Conservation (phyloP, 495 filamentous ascomycete species). For the Halenospora varia region DNA sequence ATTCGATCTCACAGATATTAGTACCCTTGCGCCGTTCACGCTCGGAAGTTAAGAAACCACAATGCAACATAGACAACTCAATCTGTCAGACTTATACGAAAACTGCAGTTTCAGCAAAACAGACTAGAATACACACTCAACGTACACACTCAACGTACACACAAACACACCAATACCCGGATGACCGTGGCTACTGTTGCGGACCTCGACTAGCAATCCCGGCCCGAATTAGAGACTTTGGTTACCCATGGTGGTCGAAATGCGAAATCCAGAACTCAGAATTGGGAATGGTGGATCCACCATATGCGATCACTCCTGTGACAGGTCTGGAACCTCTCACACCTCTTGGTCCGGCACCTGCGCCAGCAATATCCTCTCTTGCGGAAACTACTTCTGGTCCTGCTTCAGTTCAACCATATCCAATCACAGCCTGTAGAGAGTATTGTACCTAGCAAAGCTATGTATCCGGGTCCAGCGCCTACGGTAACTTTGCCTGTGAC, state of each 20-base stretch:
- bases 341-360: not conserved
- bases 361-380: not conserved
- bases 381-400: not conserved
- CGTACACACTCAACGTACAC: too few relatives aligned
- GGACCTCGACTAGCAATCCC: not conserved
- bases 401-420: too few relatives aligned
- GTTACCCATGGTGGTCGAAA: not conserved
- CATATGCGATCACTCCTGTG: not conserved
- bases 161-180: not conserved
- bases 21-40: not conserved
- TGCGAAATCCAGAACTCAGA: not conserved
- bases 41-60: not conserved
- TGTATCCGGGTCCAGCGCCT: too few relatives aligned
- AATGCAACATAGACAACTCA: not conserved
- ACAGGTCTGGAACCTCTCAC: not conserved
- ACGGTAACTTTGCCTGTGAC: too few relatives aligned
- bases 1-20: not conserved
- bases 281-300: not conserved
- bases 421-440: too few relatives aligned
- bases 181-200: not conserved
- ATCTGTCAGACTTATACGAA: not conserved
- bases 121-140: not conserved
- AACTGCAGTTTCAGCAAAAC: not conserved
- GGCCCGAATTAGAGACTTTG: not conserved
- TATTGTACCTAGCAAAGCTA: too few relatives aligned